Conservation (phyloP, 177 flowering plant species). For the Telopea speciosissima region DNA sequence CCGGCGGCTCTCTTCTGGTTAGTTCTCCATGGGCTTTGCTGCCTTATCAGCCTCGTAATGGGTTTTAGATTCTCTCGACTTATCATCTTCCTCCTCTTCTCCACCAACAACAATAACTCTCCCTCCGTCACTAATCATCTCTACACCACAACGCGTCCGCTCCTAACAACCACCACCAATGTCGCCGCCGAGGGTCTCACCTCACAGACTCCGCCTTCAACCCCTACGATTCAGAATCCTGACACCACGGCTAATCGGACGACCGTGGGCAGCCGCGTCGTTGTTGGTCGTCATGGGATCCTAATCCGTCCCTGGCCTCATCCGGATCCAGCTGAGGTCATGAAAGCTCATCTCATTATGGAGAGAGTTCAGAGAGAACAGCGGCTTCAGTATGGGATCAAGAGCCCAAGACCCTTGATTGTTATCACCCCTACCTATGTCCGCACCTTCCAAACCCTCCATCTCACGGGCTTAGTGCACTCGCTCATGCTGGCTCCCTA, state of each 20-base stretch:
- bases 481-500: conserved; percentile 79
- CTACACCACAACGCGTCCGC: conserved; percentile 22
- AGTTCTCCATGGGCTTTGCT: conserved; percentile 64
- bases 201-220: neutral
- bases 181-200: neutral
- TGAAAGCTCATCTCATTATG: conserved; percentile 78
- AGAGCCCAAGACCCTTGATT: conserved; percentile 58
- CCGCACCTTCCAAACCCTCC: conserved; percentile 86
- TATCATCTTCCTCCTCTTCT: conserved; percentile 70
- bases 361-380: conserved; percentile 92
- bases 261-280: conserved; percentile 44
- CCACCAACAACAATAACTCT: conserved; percentile 23
- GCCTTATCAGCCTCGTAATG: conserved; percentile 75
- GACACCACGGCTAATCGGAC: conserved; percentile 19
- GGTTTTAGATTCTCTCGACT: conserved; percentile 91
- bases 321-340: conserved; percentile 76
- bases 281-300: conserved; percentile 96
- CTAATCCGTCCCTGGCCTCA: conserved; percentile 92
- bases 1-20: conserved; percentile 75
- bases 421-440: conserved; percentile 87
- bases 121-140: conserved; percentile 11
- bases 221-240: neutral
- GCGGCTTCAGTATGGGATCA: conserved; percentile 67
- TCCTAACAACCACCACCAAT: conserved; percentile 13
- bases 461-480: conserved; percentile 85